These are phyloP conservation scores for Cutaneotrichosporon mucoides DNA, from an alignment of 1,284 basidiomycete genomes.

Conservation along the genomic window DNA sequence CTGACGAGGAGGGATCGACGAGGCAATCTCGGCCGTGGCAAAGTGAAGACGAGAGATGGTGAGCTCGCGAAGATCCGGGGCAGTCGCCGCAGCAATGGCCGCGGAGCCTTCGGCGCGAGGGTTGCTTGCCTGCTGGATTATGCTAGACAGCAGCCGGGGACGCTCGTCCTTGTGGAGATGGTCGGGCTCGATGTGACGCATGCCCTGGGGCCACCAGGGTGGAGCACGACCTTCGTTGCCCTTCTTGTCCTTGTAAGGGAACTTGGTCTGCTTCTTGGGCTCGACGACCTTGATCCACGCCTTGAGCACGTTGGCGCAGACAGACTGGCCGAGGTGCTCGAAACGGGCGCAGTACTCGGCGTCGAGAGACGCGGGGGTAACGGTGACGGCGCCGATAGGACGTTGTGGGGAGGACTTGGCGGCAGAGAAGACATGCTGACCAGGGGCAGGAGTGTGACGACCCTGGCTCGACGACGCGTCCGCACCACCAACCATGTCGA, in stretches of 20 bases:
- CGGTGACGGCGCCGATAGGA: conserved; percentile 28
- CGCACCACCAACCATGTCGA: conserved; percentile 22
- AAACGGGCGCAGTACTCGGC: conserved; percentile 45
- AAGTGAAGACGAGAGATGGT: conserved; percentile 51
- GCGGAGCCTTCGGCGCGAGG: conserved; percentile 23
- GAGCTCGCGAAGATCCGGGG: conserved; percentile 24
- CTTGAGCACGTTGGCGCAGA: conserved; percentile 55
- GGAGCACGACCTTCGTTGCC: conserved; percentile 52
- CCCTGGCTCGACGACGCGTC: conserved; percentile 2
- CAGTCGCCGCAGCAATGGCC: conserved; percentile 4
- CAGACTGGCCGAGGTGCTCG: conserved; percentile 51
- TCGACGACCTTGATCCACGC: conserved; percentile 56
- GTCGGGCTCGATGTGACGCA: conserved; percentile 55
- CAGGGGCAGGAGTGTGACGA: conserved; percentile 1
- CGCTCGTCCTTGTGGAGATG: conserved; percentile 54
- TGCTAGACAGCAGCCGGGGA: conserved; percentile 49
- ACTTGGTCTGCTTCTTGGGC: conserved; percentile 55
- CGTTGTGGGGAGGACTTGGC: conserved; percentile 27
- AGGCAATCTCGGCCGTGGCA: conserved; percentile 52
- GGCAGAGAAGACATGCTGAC: conserved; percentile 25
- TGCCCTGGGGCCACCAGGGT: conserved; percentile 54
- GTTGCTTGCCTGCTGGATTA: conserved; percentile 46
- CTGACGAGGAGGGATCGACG: conserved; percentile 51
- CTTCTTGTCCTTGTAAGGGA: conserved; percentile 56
- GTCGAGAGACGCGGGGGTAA: conserved; percentile 32